These are phyloP conservation scores for Populus deltoides DNA, from an alignment of 345 rosid genomes.

Conservation along the genomic window DNA sequence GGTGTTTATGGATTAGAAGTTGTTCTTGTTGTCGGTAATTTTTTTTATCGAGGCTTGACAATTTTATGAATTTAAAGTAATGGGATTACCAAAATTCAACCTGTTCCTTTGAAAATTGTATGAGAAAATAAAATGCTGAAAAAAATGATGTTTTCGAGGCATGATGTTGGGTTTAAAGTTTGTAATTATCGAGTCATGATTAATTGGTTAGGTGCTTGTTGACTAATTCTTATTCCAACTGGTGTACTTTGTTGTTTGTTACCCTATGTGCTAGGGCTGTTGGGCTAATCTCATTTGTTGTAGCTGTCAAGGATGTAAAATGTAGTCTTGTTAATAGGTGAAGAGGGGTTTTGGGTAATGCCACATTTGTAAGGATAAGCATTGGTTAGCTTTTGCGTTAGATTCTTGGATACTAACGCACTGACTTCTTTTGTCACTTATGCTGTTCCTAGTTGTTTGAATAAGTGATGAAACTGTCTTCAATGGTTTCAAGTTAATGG, in stretches of 20 bases:
- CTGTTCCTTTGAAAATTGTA: neutral
- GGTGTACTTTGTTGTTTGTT: neutral
- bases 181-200: neutral
- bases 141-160: neutral
- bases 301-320: neutral
- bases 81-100: neutral
- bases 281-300: neutral
- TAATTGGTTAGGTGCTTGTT: neutral
- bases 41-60: neutral
- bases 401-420: neutral
- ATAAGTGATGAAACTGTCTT: neutral
- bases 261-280: neutral
- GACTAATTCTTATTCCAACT: neutral
- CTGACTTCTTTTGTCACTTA: neutral
- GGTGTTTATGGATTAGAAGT: neutral
- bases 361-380: neutral
- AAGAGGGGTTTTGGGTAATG: neutral
- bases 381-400: neutral
- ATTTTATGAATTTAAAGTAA: neutral
- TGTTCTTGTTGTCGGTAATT: neutral
- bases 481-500: neutral
- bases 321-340: neutral
- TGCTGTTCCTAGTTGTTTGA: neutral
- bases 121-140: neutral
- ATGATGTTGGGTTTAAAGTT: neutral